Evolutionary conservation across 805 yeast species (phyloP).

Genomic region (Jamesozyma spencerorum): DNA sequence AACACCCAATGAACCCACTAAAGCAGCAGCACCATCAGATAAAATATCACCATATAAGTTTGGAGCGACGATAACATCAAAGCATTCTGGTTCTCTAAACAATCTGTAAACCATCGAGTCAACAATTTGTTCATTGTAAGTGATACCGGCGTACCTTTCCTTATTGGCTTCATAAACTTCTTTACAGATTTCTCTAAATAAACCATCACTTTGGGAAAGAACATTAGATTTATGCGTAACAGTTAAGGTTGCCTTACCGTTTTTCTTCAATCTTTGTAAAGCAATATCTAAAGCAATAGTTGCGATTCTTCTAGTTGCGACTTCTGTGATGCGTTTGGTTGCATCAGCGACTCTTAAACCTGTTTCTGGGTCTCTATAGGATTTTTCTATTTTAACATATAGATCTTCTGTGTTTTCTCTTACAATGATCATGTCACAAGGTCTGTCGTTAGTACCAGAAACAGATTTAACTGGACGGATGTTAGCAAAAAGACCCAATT

Average conservation of each 20-base stretch:
- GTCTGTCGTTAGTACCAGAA: slow-evolving; percentile 63
- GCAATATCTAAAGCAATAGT: slow-evolving; percentile 90
- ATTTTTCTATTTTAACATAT: slow-evolving; percentile 85
- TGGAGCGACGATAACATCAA: slow-evolving; percentile 97
- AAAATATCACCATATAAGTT: slow-evolving; percentile 95
- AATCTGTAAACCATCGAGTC: slow-evolving; percentile 98
- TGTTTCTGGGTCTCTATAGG: slow-evolving; percentile 55
- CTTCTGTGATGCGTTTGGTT: slow-evolving; percentile 87
- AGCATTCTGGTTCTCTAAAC: slow-evolving; percentile 96
- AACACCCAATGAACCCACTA: slow-evolving; percentile 94
- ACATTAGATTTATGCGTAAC: slow-evolving; percentile 97
- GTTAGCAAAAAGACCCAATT: slow-evolving; percentile 88
- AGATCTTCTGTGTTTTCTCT: slow-evolving; percentile 98
- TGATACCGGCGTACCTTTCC: slow-evolving; percentile 49
- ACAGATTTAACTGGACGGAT: slow-evolving; percentile 97
- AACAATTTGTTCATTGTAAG: slow-evolving; percentile 89
- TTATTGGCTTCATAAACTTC: slow-evolving; percentile 41
- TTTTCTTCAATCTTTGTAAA: slow-evolving; percentile 72
- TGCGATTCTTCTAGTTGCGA: slow-evolving; percentile 79
- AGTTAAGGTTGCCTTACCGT: slow-evolving; percentile 55
- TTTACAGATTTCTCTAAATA: slow-evolving; percentile 77
- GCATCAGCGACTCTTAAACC: slow-evolving; percentile 95
- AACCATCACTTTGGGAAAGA: slow-evolving; percentile 83
- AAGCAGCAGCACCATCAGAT: slow-evolving; percentile 96
- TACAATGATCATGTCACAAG: slow-evolving; percentile 95